phyloP scores from a whole-genome alignment of 169 alveolate species.

The Pseudocohnilembus persalinus region DNA sequence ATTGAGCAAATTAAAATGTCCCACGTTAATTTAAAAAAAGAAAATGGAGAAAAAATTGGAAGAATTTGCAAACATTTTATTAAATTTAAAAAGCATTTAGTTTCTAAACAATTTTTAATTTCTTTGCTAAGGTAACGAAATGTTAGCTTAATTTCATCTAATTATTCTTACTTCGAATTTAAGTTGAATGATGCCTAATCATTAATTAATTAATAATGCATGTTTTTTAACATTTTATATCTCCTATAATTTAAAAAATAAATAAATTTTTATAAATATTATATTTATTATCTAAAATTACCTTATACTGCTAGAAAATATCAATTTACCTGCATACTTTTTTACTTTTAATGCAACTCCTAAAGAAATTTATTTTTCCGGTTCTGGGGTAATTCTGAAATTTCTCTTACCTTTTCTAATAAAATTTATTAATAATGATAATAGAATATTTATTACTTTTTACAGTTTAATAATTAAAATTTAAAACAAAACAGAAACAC shows the following conservation, averaged over 20 bases:
- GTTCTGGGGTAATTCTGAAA: no score
- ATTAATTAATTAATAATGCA: background rate
- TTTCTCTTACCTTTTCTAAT: no score
- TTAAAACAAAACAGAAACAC: no score
- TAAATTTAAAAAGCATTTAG: background rate
- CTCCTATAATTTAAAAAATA: background rate
- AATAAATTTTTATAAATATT: no score
- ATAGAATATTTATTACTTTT: no score
- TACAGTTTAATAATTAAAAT: no score
- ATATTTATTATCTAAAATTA: no score
- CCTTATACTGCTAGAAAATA: background rate
- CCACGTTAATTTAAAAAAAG: background rate
- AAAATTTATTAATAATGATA: no score
- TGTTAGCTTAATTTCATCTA: background rate
- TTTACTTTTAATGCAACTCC: background rate
- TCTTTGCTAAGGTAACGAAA: background rate
- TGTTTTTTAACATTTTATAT: no score
- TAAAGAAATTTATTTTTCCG: background rate
- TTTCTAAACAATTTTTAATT: no score
- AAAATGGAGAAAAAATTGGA: background rate
- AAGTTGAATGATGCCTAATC: background rate
- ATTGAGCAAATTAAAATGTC: background rate
- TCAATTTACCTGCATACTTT: background rate
- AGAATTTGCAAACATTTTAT: background rate
- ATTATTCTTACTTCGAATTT: background rate